phyloP scores from a whole-genome alignment of 371 early-diverging fungal species.

The Actinomucor elegans region DNA sequence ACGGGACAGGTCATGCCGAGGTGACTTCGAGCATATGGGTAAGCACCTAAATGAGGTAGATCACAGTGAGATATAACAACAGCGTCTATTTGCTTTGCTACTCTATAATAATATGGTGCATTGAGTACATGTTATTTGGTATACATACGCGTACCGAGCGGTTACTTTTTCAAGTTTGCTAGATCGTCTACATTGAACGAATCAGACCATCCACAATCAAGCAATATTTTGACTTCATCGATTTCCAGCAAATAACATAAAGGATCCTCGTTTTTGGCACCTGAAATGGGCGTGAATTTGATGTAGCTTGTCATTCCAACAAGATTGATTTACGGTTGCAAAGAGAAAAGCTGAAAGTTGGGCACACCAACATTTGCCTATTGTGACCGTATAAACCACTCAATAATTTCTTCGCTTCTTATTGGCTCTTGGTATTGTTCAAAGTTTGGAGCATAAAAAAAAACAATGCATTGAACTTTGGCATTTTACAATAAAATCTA shows the following conservation, averaged over 20 bases:
- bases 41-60: slow-evolving; percentile 87
- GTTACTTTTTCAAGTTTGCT: slow-evolving; percentile 64
- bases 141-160: no score
- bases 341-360: no score
- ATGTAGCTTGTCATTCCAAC: slow-evolving; percentile 76
- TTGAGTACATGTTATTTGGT: no score
- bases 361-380: no score
- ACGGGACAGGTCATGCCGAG: slow-evolving; percentile 87
- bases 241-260: slow-evolving; percentile 92
- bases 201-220: slow-evolving; percentile 94
- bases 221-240: slow-evolving; percentile 83
- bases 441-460: no score
- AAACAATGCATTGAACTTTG: no score
- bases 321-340: no score
- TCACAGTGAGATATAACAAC: slow-evolving; percentile 93
- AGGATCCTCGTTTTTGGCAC: slow-evolving; percentile 79
- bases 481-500: no score
- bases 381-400: no score
- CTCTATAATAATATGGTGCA: no score
- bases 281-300: slow-evolving; percentile 85
- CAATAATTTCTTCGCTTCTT: no score
- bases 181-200: slow-evolving; percentile 70
- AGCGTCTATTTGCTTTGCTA: slow-evolving; percentile 91
- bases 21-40: slow-evolving; percentile 78
- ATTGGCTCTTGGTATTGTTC: no score